Conservation (phyloP, 768 basidiomycete genomes). For the Boletus bicolor region DNA sequence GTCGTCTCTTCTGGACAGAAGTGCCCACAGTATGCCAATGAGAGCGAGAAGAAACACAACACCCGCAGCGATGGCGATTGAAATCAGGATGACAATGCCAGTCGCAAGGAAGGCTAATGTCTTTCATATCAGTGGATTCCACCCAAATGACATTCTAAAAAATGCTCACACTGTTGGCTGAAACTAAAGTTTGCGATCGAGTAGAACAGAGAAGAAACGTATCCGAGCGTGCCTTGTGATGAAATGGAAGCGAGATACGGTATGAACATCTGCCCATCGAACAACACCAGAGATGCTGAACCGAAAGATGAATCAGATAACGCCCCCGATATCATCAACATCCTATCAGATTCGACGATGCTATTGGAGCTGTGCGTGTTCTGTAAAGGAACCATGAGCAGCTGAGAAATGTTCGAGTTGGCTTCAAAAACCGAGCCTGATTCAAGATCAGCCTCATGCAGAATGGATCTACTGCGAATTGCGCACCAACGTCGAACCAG, state of each 20-base stretch:
- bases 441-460: background rate
- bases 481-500: slow-evolving; percentile 69
- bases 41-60: slow-evolving; percentile 85
- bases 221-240: slow-evolving; percentile 62
- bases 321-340: slow-evolving; percentile 85
- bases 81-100: slow-evolving; percentile 94
- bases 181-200: slow-evolving; percentile 80
- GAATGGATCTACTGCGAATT: background rate
- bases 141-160: background rate
- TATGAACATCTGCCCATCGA: slow-evolving; percentile 76
- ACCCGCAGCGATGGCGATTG: slow-evolving; percentile 94
- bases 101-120: slow-evolving; percentile 77
- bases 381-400: slow-evolving; percentile 87
- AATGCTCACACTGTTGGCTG: slow-evolving; percentile 57
- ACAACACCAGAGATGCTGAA: slow-evolving; percentile 80
- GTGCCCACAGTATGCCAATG: slow-evolving; percentile 83
- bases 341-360: slow-evolving; percentile 77
- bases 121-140: slow-evolving; percentile 1
- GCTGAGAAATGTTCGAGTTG: slow-evolving; percentile 69
- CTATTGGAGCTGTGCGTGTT: slow-evolving; percentile 67
- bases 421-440: slow-evolving; percentile 54
- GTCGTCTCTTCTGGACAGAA: slow-evolving; percentile 81
- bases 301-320: slow-evolving; percentile 69
- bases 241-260: slow-evolving; percentile 78
- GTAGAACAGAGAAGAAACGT: slow-evolving; percentile 76